These are phyloP conservation scores for Nicotiana otophora DNA, from an alignment of 257 asterid genomes.

Conservation along the genomic window DNA sequence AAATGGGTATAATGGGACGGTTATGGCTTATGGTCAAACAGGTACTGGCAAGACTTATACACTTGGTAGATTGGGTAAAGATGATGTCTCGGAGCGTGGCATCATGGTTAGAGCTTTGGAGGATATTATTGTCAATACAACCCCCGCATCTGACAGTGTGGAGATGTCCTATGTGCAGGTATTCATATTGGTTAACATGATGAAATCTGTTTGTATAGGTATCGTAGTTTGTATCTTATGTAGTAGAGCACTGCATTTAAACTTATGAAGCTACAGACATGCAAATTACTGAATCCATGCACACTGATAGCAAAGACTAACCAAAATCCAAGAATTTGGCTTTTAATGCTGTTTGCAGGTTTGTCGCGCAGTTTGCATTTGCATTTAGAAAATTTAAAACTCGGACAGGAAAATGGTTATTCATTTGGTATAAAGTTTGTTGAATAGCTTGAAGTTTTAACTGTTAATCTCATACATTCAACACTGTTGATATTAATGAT, in stretches of 20 bases:
- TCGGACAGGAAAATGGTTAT: neutral
- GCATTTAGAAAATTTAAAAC: neutral
- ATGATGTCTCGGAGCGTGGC: conserved; percentile 78
- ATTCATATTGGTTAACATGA: conserved; percentile 4
- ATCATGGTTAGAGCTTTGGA: conserved; percentile 91
- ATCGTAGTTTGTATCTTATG: neutral
- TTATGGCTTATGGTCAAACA: conserved; percentile 93
- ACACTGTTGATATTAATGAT: neutral
- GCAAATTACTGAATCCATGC: neutral
- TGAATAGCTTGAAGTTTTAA: neutral
- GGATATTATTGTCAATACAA: conserved; percentile 51
- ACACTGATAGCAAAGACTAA: neutral
- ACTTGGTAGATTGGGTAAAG: conserved; percentile 67
- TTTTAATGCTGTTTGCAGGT: neutral
- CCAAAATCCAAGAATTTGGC: neutral
- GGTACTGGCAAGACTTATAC: conserved; percentile 96
- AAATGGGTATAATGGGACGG: conserved; percentile 88
- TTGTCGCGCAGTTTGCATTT: neutral
- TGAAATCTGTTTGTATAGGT: neutral
- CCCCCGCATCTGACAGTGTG: conserved; percentile 49
- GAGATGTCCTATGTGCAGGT: conserved; percentile 88
- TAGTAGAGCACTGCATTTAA: neutral
- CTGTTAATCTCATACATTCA: neutral
- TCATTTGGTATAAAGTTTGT: neutral
- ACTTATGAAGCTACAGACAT: neutral